phyloP scores from a whole-genome alignment of 495 filamentous ascomycete genomes.

The Durotheca rogersii region DNA sequence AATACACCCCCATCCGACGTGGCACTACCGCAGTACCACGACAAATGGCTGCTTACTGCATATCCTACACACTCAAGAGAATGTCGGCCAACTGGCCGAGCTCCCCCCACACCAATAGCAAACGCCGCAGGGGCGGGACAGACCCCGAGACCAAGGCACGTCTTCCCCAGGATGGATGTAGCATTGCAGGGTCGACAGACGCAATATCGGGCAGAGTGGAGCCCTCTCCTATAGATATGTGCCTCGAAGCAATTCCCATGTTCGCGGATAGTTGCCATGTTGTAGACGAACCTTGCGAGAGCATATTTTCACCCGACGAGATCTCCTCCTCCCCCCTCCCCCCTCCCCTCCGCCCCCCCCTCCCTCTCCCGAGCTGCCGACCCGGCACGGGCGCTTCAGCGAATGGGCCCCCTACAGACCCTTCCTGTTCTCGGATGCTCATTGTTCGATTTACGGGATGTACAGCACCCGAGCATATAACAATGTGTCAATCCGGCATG shows the following conservation, averaged over 20 bases:
- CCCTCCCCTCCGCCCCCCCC: too few relatives aligned
- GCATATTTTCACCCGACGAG: not conserved
- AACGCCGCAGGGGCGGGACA: conserved; percentile 23
- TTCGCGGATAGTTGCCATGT: conserved; percentile 35
- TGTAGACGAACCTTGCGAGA: conserved; percentile 24
- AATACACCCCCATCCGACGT: conserved; percentile 17
- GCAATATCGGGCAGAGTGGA: conserved; percentile 20
- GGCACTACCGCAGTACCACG: conserved; percentile 20
- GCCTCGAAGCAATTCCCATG: conserved; percentile 28
- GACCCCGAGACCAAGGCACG: conserved; percentile 25
- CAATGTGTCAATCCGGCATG: conserved; percentile 12
- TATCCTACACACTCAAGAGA: conserved; percentile 22
- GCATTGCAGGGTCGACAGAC: conserved; percentile 25
- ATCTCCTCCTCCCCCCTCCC: too few relatives aligned
- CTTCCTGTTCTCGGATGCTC: not conserved
- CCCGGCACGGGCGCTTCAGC: conserved; percentile 1
- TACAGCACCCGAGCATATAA: conserved; percentile 1
- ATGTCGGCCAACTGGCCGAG: conserved; percentile 17
- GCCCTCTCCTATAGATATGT: conserved; percentile 11
- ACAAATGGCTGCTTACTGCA: conserved; percentile 32
- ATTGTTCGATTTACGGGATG: conserved; percentile 18
- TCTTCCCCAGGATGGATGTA: conserved; percentile 28
- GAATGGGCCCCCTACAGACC: conserved; percentile 13
- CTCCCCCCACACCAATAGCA: conserved; percentile 29
- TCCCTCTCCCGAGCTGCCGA: conserved; percentile 21